Evolutionary conservation across 148 eudicot species (phyloP), one percentile per base, ranked within the genome.

Genomic region (Pouteria glomerata): DNA sequence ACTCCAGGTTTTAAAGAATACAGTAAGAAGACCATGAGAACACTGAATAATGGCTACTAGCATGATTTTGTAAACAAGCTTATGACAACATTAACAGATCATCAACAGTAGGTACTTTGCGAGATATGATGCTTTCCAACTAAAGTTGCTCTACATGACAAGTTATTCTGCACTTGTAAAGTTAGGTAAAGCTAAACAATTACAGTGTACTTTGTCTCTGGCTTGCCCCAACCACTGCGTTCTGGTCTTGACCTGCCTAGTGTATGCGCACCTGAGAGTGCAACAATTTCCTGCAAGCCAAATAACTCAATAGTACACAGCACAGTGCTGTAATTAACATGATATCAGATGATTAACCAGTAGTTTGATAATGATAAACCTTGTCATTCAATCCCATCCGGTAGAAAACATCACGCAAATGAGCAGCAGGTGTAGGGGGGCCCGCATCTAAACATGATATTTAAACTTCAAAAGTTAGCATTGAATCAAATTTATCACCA

Each of bases 141-240:
- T 69, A 15, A 69, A 35, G 23, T 66, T 30, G 39, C 19, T 23
- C 33, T 55, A 33, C n/a, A 37, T 55, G 31, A 69, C 34, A 68
- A 21, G 12, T 56, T 51, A 35, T 39, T 60, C 14, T 61, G n/a
- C 23, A 50, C 29, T 19, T 42, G 19, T 14, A 48, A 18, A 14
- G 48, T 33, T 45, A 55, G 58, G n/a, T n/a, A n/a, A n/a, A n/a
- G n/a, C 16, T 34, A 15, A 35, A 57, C 26, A 50, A 35, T 30
- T 89, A 95, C 98, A 87, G 98, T 95, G 77, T 95, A 95, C 73
- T 89, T 89, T 13, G 98, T 95, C 83, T 89, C 93, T 47, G 91
- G 93, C 87, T 95, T 95, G 74, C 98, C 98, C 98, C 98, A 95
- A 69, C 98, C 98, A 82, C 98, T 95, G 58, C 98, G 98, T 65